A percentile compares a stretch with the other conserved stretches of the same genome.
Conservation (phyloP, 1,284 basidiomycete genomes). For the Porogramme epimiltina region DNA sequence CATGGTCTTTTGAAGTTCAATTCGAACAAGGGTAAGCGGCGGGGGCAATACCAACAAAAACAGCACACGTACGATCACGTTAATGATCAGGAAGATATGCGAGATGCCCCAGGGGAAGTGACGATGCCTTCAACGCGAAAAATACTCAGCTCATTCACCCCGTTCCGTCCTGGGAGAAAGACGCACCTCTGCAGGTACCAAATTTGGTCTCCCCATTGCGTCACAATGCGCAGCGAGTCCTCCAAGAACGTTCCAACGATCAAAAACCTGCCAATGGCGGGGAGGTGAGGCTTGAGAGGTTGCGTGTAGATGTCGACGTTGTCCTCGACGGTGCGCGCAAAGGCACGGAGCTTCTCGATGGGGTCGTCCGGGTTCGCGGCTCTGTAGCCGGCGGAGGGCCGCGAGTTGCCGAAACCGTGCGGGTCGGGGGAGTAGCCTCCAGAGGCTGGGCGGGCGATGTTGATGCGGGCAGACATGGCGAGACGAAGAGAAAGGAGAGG, state of each 20-base stretch:
- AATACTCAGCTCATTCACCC: neutral
- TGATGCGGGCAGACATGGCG: slow-evolving; percentile 80
- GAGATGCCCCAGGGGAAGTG: slow-evolving; percentile 95
- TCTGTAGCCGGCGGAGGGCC: slow-evolving; percentile 69
- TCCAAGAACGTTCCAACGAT: slow-evolving; percentile 99
- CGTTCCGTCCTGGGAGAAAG: slow-evolving; percentile 6
- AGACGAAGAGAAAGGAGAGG: neutral
- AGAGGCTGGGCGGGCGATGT: slow-evolving; percentile 71
- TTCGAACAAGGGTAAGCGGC: neutral
- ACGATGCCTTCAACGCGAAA: slow-evolving; percentile 66
- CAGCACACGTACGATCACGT: slow-evolving; percentile 79
- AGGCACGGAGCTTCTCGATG: slow-evolving; percentile 79
- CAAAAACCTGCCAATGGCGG: slow-evolving; percentile 93
- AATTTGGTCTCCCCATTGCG: slow-evolving; percentile 95
- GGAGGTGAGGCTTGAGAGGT: slow-evolving; percentile 93
- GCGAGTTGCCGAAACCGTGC: slow-evolving; percentile 71
- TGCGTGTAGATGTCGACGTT: slow-evolving; percentile 91
- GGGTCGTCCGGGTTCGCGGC: slow-evolving; percentile 81
- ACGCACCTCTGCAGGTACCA: slow-evolving; percentile 94
- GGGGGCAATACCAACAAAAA: slow-evolving; percentile 9
- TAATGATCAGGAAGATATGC: slow-evolving; percentile 89
- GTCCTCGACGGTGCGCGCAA: slow-evolving; percentile 88
- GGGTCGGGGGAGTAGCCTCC: slow-evolving; percentile 63
- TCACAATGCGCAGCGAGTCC: slow-evolving; percentile 91
- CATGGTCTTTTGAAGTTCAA: slow-evolving; percentile 76